Base-by-base conservation (phyloP, 805 yeast genomes). In the Wickerhamiella brachini region DNA sequence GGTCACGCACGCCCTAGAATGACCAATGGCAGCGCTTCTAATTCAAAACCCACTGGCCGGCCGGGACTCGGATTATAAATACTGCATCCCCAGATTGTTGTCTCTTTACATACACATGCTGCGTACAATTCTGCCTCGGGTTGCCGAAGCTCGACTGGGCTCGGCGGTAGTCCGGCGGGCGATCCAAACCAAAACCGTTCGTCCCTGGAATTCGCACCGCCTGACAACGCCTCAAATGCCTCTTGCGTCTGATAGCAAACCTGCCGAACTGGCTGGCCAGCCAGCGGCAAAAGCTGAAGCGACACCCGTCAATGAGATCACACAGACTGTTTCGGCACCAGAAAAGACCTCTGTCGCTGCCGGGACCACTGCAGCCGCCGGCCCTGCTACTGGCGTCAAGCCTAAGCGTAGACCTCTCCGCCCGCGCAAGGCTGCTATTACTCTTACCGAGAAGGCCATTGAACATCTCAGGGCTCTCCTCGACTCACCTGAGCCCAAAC, bases 391-490 rank as follows among this genome's bases (percentile, higher is more conserved):
- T 9, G 54, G 59, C 21, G 63, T 66, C 51, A 69, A 67, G 62
- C 71, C 72, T 51, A 44, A 38, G 34, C 66, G 63, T 49, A 71
- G 89, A 68, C 75, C 78, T 22, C 71, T 93, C 53, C 79, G 80
- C 62, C 96, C 97, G 5, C 76, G 95, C 56, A 93, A 86, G 68
- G 95, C 97, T 1, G 81, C 90, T 48, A 86, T 93, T 46, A 77
- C 94, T 4, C 72, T 93, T 49, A 75, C 90, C 0, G 79, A 85
- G 2, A 76, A 73, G 48, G 98, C 98, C 1, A 69, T 86, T 1
- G 64, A 66, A 4, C 97, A 93, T 67, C 69, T 93, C 53, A 70
- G 71, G 51, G 76, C 73, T 0, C 71, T 93, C 23, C 69, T 84
- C 56, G 78, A 81, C 50, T 84, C 80, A 57, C 97, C 97, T 5